Evolutionary conservation across 768 basidiomycete species (phyloP), one percentile per base, ranked within the genome.

Genomic region (Boletus bicolor): DNA sequence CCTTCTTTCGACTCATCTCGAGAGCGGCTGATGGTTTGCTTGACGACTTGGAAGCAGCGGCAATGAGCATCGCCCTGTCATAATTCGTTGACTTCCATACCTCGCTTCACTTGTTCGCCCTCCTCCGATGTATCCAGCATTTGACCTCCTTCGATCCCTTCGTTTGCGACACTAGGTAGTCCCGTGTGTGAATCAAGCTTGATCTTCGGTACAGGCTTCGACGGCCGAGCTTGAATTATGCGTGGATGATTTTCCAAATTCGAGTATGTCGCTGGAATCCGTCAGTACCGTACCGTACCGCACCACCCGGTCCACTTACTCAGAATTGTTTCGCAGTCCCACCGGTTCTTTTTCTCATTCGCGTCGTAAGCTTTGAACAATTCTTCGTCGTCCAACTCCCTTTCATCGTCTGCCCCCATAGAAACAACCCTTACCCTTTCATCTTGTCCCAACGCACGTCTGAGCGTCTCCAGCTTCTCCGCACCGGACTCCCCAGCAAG

Each of bases 201-300:
- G 59, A 95, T 91, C 69, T 82, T 87, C 0, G 85, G 77, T 0
- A 80, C 78, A 21, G 75, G 73, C 64, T 76, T 79, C 39, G 72
- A 65, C 56, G 83, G 79, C 35, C 86, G 77, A 19, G 86, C 83
- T 26, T 84, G 81, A 55, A 99, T 94, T 34, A 97, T 75, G 9
- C 87, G 83, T 0, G 97, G 97, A 68, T 98, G 97, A 65, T 99
- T 99, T 69, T 97, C 97, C 7, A 98, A 78, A 67, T 97, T 99
- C n/a, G 93, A 89, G 68, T 94, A 95, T 10, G 95, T 98, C 9
- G 89, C 96, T 97, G 66, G 19, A 32, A 48, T 43, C 41, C n/a
- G 44, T 60, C 61, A 58, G 56, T 55, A 49, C 17, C 45, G 12
- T 28, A 42, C 34, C 28, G 2, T 34, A 43, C 19, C 15, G 28